Conservation (phyloP, 257 asterid genomes). For the Solanum appendiculatum region DNA sequence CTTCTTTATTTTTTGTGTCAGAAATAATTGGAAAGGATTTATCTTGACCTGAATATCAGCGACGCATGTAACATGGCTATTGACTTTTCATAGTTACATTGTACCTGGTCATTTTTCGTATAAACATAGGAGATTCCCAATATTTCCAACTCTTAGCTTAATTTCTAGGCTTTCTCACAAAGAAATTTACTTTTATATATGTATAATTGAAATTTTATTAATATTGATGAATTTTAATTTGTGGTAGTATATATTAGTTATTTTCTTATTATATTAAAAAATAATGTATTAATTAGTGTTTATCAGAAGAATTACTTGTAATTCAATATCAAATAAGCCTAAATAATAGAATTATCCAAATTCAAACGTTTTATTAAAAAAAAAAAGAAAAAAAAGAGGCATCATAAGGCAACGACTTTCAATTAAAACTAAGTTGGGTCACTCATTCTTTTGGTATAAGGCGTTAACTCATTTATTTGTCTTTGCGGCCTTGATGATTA, state of each 20-base stretch:
- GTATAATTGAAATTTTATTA: no score
- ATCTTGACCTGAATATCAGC: not conserved
- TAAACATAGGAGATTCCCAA: not conserved
- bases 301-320: not conserved
- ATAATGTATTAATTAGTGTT: no score
- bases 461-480: not conserved
- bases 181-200: no score
- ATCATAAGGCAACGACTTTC: not conserved
- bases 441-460: not conserved
- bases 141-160: not conserved
- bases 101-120: constrained; percentile 1
- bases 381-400: not conserved
- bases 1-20: not conserved
- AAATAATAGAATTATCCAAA: no score
- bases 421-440: no score
- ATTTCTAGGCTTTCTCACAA: not conserved
- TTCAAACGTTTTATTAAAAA: not conserved
- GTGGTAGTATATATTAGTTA: not conserved
- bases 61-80: not conserved
- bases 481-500: no score
- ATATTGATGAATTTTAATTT: no score
- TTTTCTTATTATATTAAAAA: no score
- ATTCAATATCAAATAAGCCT: not conserved
- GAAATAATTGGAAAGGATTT: not conserved
- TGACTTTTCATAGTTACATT: not conserved